Evolutionary conservation across 2,329 filamentous ascomycete genomes (phyloP).

Genomic region (Waltergamsia citrina): DNA sequence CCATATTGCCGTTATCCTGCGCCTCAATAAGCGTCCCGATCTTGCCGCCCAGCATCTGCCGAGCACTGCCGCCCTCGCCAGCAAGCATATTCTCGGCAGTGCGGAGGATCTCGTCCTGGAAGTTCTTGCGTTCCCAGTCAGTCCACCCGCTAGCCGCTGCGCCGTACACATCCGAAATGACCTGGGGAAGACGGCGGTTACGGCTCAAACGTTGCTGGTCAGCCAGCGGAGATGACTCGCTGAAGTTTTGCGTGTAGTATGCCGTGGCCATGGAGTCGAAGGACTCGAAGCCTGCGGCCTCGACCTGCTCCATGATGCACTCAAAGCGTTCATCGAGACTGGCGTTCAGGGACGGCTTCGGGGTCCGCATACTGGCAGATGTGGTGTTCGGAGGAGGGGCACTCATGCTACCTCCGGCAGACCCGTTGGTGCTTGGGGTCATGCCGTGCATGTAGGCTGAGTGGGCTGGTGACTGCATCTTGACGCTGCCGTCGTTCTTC

Average conservation of each 20-base stretch:
- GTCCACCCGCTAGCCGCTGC: constrained; percentile 3
- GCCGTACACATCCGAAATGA: constrained; percentile 10
- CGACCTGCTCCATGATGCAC: constrained; percentile 11
- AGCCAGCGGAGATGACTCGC: constrained; percentile 10
- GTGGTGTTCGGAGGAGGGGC: background rate
- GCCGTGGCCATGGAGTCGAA: constrained; percentile 15
- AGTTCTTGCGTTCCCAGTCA: constrained; percentile 8
- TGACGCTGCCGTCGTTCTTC: constrained; percentile 8
- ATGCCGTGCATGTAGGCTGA: background rate
- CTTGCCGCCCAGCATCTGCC: constrained; percentile 1
- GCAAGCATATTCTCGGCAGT: constrained; percentile 8
- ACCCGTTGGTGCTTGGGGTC: background rate
- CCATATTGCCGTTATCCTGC: constrained; percentile 5
- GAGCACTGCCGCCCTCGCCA: constrained; percentile 3
- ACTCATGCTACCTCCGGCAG: background rate
- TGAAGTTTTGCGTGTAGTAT: constrained; percentile 13
- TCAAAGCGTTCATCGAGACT: constrained; percentile 11
- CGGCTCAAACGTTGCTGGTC: constrained; percentile 16
- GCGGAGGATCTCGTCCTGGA: constrained; percentile 8
- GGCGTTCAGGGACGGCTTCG: constrained; percentile 3
- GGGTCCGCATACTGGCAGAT: background rate
- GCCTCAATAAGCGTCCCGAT: constrained; percentile 8
- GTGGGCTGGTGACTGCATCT: constrained; percentile 2
- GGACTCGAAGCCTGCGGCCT: constrained; percentile 13
- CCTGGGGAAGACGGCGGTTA: constrained; percentile 13